Base-by-base conservation (phyloP, 176 grass and related monocot species). In the Typha latifolia region DNA sequence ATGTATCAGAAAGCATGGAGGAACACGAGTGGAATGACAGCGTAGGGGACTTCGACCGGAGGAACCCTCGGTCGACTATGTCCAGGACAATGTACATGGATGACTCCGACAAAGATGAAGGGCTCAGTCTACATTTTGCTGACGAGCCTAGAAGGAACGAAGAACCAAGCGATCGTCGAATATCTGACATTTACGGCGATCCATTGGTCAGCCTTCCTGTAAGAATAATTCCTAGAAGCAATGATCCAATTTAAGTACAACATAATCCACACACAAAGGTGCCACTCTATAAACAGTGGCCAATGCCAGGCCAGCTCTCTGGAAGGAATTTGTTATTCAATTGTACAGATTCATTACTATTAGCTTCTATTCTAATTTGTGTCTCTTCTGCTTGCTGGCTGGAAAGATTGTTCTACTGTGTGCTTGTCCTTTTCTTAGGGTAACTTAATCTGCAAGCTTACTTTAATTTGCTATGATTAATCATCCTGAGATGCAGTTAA, bases 221-320 rank as follows among this genome's bases (percentile, higher is more conserved):
- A 69, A 79, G 89, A 76, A 99, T 99, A 79, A 85, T 99, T 69
- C 94, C 94, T 31, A 86, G 94, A 69, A 99, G 94, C 76, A 99
- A 83, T 73, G 94, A 99, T 81, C 94, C 89, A 12, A 70, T 99
- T 59, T 93, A 95, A 73, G 49, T 73, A 21, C 4, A 63, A 76
- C 49, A 62, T 32, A 57, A 56, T 16, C 14, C 4, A 57, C 16
- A 59, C 16, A 59, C 18, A 59, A 59, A 59, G 51, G 14, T 18
- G 51, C 15, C 18, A 16, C 18, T 55, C n/a, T 59, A 43, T 59
- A 22, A 16, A 22, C 53, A 59, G 53, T 59, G 53, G 53, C 16
- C 18, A 59, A 22, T 16, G 6, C n/a, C 10, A 59, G 10, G 53
- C 53, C 16, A 19, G 20, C 53, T 59, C 18, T 59, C 8, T 22